Evolutionary conservation across 306 rosid species (phyloP), one percentile per base, ranked within the genome.

Genomic region (Inga leiocalycina): DNA sequence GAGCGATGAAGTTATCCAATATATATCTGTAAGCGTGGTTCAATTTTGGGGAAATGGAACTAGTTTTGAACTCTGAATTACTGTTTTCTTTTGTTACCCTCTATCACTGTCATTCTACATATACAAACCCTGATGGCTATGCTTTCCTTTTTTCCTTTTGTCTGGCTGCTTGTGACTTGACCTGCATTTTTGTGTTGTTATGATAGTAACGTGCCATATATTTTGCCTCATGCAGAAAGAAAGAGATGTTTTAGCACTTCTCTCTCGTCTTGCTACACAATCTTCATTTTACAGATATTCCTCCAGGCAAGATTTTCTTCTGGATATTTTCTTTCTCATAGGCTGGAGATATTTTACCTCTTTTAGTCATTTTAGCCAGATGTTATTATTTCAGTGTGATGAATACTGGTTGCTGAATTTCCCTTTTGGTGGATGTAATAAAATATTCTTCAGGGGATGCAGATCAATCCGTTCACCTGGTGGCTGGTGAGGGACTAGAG

Each of bases 401-500:
- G 37, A 75, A 41, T 62, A 39, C 83, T 22, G 68, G 75, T 79
- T 71, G 35, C 78, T 81, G 79, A 87, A 79, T 54, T 80, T 41
- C 34, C 70, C 69, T 51, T 73, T 75, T 71, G 81, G 79, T 82
- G 80, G 80, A 74, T 82, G 46, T 83, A 65, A 70, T 78, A 79
- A 68, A 66, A 70, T 81, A 67, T 80, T 32, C 75, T 80, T 71
- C 92, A 93, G 99, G 88, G 54, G 87, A 95, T 84, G 96, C 94
- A 0, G 98, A 95, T 82, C 99, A 92, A 78, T 93, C 99, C 2
- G 91, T 95, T 85, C 99, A 93, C 82, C 90, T 95, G 15, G 99
- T 95, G 71, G 97, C 94, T 79, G 93, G 96, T 82, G 98, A 95
- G 85, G 98, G 98, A 78, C 93, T 95, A 48, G 98, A 92, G 82